Conservation (phyloP, 2,329 filamentous ascomycete genomes). For the Hypoxylon sp. region DNA sequence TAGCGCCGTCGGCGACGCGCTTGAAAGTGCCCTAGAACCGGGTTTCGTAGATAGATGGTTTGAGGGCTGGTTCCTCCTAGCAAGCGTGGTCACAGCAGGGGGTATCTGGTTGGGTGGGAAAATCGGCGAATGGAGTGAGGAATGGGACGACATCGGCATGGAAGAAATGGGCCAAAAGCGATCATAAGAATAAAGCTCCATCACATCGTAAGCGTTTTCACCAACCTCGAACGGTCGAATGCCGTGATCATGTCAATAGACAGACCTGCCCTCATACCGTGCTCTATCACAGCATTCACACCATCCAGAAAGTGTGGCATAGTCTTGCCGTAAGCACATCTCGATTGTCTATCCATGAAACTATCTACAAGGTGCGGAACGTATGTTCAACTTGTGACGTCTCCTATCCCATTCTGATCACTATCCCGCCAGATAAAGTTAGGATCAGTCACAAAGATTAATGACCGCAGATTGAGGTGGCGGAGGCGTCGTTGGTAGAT, state of each 20-base stretch:
- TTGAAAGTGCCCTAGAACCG: slow-evolving; percentile 82
- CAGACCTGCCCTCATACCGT: neutral
- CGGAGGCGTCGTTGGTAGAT: neutral
- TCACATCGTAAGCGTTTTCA: slow-evolving; percentile 26
- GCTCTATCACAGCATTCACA: neutral
- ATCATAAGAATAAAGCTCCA: slow-evolving; percentile 61
- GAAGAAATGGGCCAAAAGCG: slow-evolving; percentile 82
- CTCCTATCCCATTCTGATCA: neutral
- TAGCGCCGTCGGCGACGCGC: slow-evolving; percentile 81
- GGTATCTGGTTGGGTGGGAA: slow-evolving; percentile 81
- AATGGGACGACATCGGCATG: slow-evolving; percentile 72
- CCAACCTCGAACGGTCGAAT: slow-evolving; percentile 10
- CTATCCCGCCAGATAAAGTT: neutral
- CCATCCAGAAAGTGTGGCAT: neutral
- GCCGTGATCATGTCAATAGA: slow-evolving; percentile 3
- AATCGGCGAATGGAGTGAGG: slow-evolving; percentile 67
- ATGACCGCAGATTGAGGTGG: slow-evolving; percentile 1
- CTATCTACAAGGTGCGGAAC: slow-evolving; percentile 7
- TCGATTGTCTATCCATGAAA: slow-evolving; percentile 13
- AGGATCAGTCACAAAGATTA: neutral
- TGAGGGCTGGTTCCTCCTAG: slow-evolving; percentile 85
- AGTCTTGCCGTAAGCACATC: neutral
- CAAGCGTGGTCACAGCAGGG: slow-evolving; percentile 75
- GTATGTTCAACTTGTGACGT: neutral
- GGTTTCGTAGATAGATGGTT: slow-evolving; percentile 87